Evolutionary conservation across 169 alveolate genomes (phyloP).

Genomic region (Eimeria necatrix): DNA sequence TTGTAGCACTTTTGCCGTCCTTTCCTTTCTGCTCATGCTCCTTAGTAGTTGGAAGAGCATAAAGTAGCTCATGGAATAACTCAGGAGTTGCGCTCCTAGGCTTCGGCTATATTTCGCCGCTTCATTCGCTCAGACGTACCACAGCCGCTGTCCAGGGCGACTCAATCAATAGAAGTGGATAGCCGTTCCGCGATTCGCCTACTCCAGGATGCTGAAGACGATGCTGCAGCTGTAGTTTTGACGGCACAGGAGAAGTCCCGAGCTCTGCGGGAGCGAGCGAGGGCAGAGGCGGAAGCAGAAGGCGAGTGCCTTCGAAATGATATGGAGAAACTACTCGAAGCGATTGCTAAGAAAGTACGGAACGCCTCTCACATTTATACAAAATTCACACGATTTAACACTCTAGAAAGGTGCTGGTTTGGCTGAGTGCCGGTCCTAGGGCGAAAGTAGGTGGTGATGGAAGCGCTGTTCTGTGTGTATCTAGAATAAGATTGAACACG

Average conservation of each 20-base stretch:
- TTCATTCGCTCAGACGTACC: background rate
- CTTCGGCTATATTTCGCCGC: background rate
- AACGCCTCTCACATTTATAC: too few relatives aligned
- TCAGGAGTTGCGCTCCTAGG: too few relatives aligned
- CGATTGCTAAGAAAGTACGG: background rate
- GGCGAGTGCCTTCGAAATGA: background rate
- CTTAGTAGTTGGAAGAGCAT: too few relatives aligned
- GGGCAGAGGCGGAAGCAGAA: background rate
- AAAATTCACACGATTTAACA: too few relatives aligned
- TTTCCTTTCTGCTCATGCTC: background rate
- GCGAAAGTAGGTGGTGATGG: too few relatives aligned
- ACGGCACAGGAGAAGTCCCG: constrained; percentile 20
- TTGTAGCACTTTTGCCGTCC: background rate
- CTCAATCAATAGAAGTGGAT: background rate
- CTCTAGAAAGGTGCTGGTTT: too few relatives aligned
- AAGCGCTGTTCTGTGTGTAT: background rate
- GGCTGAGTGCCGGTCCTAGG: too few relatives aligned
- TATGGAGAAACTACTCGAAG: background rate
- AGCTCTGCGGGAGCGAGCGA: background rate
- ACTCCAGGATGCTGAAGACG: background rate
- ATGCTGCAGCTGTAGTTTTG: background rate
- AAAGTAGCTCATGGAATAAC: too few relatives aligned
- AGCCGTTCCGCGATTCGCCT: constrained; percentile 18
- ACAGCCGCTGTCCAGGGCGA: background rate
- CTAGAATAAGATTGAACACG: background rate